Evolutionary conservation across 768 basidiomycete species (phyloP).

Genomic region (Trametes coccinea): DNA sequence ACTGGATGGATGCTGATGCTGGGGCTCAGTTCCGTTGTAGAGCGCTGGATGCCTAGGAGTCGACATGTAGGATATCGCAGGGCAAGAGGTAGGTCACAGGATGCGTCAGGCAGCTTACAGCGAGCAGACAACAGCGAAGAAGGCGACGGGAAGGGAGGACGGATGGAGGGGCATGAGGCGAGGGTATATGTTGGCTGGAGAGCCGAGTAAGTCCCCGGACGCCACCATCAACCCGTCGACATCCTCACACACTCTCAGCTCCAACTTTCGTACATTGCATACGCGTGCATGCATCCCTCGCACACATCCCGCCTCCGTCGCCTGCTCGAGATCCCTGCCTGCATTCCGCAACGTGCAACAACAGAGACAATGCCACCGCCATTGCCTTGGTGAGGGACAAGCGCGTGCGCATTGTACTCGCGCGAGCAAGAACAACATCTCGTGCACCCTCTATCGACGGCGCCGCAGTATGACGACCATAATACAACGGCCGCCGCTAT

Average conservation of each 20-base stretch:
- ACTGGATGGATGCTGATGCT: too few species aligned
- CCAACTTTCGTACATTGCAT: conserved; percentile 3
- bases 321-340: not conserved
- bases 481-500: too few species aligned
- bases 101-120: too few species aligned
- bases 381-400: not conserved
- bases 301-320: not conserved
- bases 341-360: conserved; percentile 9
- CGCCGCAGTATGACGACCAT: not conserved
- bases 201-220: conserved; percentile 20
- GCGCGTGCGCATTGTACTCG: not conserved
- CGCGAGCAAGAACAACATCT: not conserved
- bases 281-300: not conserved
- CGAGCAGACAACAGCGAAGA: not conserved
- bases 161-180: not conserved
- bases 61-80: too few species aligned
- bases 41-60: too few species aligned
- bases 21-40: too few species aligned
- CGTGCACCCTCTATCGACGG: not conserved
- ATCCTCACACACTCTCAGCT: conserved; percentile 1
- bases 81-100: too few species aligned
- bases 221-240: conserved; percentile 16
- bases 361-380: not conserved
- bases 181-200: conserved; percentile 13
- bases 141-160: not conserved